These are phyloP conservation scores for Vanilla planifolia DNA, from an alignment of 106 monocot genomes.

Conservation along the genomic window DNA sequence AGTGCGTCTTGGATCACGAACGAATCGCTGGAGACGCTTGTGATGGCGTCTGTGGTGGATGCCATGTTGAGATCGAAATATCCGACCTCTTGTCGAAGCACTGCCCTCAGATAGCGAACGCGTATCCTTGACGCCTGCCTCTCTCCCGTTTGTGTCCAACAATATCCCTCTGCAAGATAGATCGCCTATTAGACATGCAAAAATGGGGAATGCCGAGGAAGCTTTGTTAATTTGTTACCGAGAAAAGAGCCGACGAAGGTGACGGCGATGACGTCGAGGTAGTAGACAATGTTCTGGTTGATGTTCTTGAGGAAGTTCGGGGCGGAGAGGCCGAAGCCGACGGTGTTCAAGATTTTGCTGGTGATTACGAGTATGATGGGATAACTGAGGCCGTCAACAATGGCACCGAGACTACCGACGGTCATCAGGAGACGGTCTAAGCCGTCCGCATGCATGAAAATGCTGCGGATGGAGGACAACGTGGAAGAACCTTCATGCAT, in stretches of 20 bases:
- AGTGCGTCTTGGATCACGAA: conserved; percentile 1
- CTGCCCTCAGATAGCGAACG: conserved; percentile 39
- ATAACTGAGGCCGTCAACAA: conserved; percentile 9
- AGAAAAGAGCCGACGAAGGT: neutral
- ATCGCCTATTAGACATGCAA: neutral
- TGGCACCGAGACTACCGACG: conserved; percentile 17
- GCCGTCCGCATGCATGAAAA: conserved; percentile 49
- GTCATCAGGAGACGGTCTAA: conserved; percentile 25
- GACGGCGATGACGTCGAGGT: neutral
- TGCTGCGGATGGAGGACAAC: too few relatives aligned
- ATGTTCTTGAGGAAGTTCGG: neutral
- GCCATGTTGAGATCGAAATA: conserved; percentile 44
- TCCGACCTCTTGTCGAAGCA: conserved; percentile 44
- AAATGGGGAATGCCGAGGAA: neutral
- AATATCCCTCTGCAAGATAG: conserved; percentile 38
- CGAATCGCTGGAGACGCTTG: conserved; percentile 6
- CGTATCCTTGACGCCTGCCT: conserved; percentile 51
- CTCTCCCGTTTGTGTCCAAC: conserved; percentile 61
- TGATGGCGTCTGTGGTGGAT: conserved; percentile 1
- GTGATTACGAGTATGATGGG: conserved; percentile 13
- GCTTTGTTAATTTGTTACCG: conserved; percentile 11
- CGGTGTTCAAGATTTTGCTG: conserved; percentile 6
- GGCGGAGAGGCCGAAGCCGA: neutral
- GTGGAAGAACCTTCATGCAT: too few relatives aligned
- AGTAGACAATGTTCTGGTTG: neutral